Conservation (phyloP, 1,139 yeast species). For the Hansenula lynferdii region DNA sequence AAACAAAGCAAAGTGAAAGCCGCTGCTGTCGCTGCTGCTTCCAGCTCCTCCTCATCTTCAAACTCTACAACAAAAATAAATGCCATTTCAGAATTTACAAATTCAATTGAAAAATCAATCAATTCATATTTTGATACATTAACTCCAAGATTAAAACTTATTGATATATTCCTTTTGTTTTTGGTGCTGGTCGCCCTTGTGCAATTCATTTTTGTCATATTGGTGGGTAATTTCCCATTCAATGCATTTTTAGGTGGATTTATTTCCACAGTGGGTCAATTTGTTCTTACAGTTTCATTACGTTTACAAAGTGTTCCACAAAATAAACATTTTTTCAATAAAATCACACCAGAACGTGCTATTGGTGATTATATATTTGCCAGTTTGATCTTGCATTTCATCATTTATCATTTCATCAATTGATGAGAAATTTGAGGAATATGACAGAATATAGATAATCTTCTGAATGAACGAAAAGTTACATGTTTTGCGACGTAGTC, state of each 20-base stretch:
- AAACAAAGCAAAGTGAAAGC: not conserved
- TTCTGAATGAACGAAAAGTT: too few species aligned
- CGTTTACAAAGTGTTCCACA: constrained; percentile 60
- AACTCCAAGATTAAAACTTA: constrained; percentile 44
- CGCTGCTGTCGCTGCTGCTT: constrained; percentile 1
- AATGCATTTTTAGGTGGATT: constrained; percentile 96
- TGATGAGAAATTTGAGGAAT: too few species aligned
- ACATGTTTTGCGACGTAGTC: too few species aligned
- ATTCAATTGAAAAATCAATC: constrained; percentile 45
- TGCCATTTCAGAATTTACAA: constrained; percentile 36
- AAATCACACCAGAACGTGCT: constrained; percentile 71
- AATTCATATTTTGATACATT: constrained; percentile 37
- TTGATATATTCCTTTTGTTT: constrained; percentile 74
- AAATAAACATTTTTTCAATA: constrained; percentile 37
- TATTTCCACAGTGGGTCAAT: constrained; percentile 90
- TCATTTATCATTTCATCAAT: constrained; percentile 87
- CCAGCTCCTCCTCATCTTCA: not conserved
- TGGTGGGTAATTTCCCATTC: constrained; percentile 91
- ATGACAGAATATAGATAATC: too few species aligned
- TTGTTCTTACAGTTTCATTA: constrained; percentile 77
- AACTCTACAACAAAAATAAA: not conserved
- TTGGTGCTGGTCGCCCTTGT: constrained; percentile 69
- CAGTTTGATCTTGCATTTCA: constrained; percentile 82
- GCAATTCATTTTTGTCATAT: constrained; percentile 71
- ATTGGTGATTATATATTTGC: constrained; percentile 89